These are phyloP conservation scores for Debaryomycetaceae sp. DNA, from an alignment of 1,139 yeast species.

Conservation along the genomic window DNA sequence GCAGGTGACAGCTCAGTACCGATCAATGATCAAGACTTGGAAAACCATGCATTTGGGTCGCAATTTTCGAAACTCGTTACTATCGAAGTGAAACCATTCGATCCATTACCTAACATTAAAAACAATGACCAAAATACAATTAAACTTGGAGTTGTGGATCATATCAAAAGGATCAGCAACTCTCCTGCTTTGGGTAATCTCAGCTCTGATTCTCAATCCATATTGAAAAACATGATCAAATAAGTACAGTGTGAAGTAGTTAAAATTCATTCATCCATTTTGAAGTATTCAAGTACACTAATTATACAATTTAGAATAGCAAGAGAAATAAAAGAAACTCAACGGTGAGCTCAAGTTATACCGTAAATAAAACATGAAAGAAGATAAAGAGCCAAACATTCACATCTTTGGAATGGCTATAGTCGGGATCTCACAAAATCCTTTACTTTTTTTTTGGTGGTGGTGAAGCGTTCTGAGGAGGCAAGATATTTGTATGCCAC, in stretches of 20 bases:
- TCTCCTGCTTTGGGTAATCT: slow-evolving; percentile 30
- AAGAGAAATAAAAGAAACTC: neutral
- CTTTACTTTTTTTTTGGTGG: too few species aligned
- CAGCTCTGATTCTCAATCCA: slow-evolving; percentile 19
- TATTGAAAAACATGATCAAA: slow-evolving; percentile 7
- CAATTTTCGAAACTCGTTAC: slow-evolving; percentile 71
- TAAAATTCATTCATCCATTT: neutral
- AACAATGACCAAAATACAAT: slow-evolving; percentile 34
- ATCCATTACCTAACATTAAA: slow-evolving; percentile 56
- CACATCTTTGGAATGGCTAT: too few species aligned
- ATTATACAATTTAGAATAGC: neutral
- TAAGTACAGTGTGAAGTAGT: neutral
- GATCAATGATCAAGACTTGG: slow-evolving; percentile 55
- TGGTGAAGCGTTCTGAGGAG: too few species aligned
- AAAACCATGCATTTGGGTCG: slow-evolving; percentile 77
- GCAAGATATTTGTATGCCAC: too few species aligned
- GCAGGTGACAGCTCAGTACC: slow-evolving; percentile 16
- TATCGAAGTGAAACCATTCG: slow-evolving; percentile 57
- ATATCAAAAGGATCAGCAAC: slow-evolving; percentile 27
- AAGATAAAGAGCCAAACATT: neutral
- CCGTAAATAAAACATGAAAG: neutral
- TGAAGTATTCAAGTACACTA: neutral
- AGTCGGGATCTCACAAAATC: too few species aligned
- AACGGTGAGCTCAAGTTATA: neutral
- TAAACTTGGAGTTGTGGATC: slow-evolving; percentile 25